Conservation (phyloP, 768 basidiomycete species). For the Naganishia friedmannii region DNA sequence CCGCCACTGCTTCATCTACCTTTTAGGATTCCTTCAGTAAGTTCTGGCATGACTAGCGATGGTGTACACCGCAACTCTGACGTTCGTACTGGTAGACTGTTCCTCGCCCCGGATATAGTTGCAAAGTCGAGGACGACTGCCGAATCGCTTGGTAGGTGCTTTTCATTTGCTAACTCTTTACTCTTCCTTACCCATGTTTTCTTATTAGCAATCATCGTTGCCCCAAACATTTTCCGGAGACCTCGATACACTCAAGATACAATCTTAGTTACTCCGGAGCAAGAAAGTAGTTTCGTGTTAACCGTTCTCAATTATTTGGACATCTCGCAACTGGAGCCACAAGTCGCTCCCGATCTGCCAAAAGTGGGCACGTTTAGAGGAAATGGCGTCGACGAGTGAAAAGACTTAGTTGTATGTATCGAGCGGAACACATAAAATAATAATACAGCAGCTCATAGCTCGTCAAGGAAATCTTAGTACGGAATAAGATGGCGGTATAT, state of each 20-base stretch:
- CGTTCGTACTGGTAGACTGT: constrained; percentile 53
- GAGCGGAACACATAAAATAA: background rate
- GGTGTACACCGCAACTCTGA: background rate
- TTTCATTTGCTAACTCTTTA: background rate
- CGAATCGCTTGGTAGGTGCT: constrained; percentile 61
- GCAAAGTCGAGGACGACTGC: constrained; percentile 71
- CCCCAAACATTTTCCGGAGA: background rate
- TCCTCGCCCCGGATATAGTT: constrained; percentile 73
- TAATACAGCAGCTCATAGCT: background rate
- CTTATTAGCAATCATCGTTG: background rate
- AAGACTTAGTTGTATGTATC: background rate
- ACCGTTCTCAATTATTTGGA: background rate
- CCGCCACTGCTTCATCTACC: constrained; percentile 77
- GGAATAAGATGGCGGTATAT: too few relatives aligned
- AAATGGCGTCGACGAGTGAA: background rate
- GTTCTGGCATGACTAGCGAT: background rate
- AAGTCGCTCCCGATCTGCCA: background rate
- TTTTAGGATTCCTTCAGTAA: constrained; percentile 79
- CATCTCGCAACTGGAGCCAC: constrained; percentile 3
- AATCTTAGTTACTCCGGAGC: background rate
- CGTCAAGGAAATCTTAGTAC: too few relatives aligned
- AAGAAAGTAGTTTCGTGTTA: background rate
- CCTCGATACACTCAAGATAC: constrained; percentile 6
- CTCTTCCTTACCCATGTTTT: background rate
- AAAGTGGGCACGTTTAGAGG: background rate